A percentile compares a stretch with the other conserved stretches of the same genome.
phyloP scores from a whole-genome alignment of 2,329 filamentous ascomycete species.

The Talaromyces sp. region DNA sequence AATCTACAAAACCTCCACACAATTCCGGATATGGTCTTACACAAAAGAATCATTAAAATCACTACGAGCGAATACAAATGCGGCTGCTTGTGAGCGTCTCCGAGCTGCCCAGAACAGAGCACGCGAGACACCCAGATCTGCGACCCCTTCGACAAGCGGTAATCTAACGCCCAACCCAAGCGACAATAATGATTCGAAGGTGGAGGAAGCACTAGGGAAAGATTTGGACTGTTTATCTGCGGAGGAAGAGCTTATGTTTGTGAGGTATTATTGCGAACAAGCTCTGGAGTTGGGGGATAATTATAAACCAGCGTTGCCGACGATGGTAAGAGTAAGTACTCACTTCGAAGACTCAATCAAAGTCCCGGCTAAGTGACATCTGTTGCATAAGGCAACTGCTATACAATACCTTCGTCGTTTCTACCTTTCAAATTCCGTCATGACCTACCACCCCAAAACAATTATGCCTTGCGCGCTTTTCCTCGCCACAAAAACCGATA shows the following conservation, averaged over 20 bases:
- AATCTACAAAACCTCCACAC: constrained; percentile 82
- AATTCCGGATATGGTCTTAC: constrained; percentile 92
- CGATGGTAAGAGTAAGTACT: constrained; percentile 55
- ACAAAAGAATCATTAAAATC: constrained; percentile 67
- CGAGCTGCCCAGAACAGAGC: constrained; percentile 54
- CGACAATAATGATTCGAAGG: constrained; percentile 32
- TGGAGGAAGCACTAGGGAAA: constrained; percentile 30
- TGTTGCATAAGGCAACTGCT: constrained; percentile 61
- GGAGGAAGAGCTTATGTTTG: constrained; percentile 76
- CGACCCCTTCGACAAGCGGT: constrained; percentile 31
- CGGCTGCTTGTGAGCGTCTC: constrained; percentile 68
- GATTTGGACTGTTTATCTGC: constrained; percentile 76
- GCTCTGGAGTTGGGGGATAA: constrained; percentile 58
- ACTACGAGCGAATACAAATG: constrained; percentile 75
- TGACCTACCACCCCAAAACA: constrained; percentile 90
- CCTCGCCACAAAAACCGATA: constrained; percentile 90
- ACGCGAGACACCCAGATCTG: constrained; percentile 34
- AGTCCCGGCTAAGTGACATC: not conserved
- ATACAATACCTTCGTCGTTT: constrained; percentile 90
- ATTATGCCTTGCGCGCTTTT: constrained; percentile 89
- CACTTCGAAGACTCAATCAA: not conserved
- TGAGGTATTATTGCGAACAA: constrained; percentile 72
- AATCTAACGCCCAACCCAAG: constrained; percentile 34
- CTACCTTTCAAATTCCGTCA: constrained; percentile 91
- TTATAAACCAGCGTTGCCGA: constrained; percentile 56